Base-by-base conservation (phyloP, 2,329 filamentous ascomycete genomes). In the Gaeumannomyces tritici region DNA sequence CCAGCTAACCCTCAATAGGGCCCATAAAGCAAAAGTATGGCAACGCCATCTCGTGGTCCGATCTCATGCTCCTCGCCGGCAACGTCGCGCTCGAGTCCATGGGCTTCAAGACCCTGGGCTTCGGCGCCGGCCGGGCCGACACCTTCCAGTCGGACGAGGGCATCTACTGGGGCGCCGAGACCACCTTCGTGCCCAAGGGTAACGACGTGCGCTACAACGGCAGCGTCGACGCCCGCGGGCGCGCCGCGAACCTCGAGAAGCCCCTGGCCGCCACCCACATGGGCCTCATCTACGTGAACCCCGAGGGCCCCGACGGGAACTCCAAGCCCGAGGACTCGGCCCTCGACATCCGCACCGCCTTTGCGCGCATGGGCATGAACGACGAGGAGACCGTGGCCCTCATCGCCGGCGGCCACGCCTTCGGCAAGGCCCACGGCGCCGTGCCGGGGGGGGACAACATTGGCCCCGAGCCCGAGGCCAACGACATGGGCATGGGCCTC, bases 11-110 rank as follows among this genome's bases (percentile, higher is more conserved):
- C 27, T n/a, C 35, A 29, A 33, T 1, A 60, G 59, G 87, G 86
- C 88, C 88, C 60, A 86, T 91, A 76, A 91, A 91, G 82, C 87
- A 89, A 68, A 91, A 91, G 80, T 91, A 91, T 65, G 88, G 88
- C 72, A 84, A 83, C 79, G 89, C 88, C 78, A 88, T 91, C 73
- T 91, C 88, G 0, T 91, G 88, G 88, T 85, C 87, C 9, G 88
- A 91, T 70, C 75, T 91, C 62, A 75, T 87, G 58, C 79, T 90
- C 60, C 82, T 91, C 61, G 82, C 86, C 35, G 88, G 88, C 64
- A 90, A 90, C 71, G 87, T 90, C 15, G 88, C 88, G 61, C 79
- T 91, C 64, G 88, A 91, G 75, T 83, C 83, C 65, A 90, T 90
- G 86, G 88, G 85, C 61, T 82, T 88, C 74, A 81, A 84, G 73